Base-by-base conservation (phyloP, 495 filamentous ascomycete genomes). In the Geoglossum glabrum region DNA sequence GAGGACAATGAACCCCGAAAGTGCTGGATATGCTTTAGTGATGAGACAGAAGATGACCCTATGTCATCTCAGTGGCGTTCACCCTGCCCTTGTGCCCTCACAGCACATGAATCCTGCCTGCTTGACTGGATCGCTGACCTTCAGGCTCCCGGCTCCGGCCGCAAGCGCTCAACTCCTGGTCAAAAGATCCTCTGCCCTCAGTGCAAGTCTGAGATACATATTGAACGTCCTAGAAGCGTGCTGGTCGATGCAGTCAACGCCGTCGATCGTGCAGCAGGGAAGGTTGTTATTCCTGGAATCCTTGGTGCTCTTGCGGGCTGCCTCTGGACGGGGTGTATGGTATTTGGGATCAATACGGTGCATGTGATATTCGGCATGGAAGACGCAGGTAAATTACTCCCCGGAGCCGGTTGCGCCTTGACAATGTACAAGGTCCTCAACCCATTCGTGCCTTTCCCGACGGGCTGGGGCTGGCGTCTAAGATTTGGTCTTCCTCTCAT, bases 11-110 rank as follows among this genome's bases (percentile, higher is more conserved):
- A 69, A 47, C 63, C 83, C 27, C 80, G 79, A 34, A 82, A 82
- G 69, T 98, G 92, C 69, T 96, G 87, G 84, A 90, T 98, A 64
- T 98, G 92, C 71, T 86, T 92, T 64, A 76, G 77, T 56, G 86
- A 90, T 61, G 82, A 88, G 61, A 88, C 82, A 25, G 87, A 95
- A 61, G 83, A 87, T 57, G 74, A 73, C 34, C 73, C 76, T 40
- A 72, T 79, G 4, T 67, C 73, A n/a, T 74, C 75, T 26, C 75
- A 83, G 64, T 97, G 90, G 88, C 80, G 85, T 19, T 83, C 78
- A 23, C 87, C 92, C 8, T 98, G 92, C 68, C 83, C 82, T 0
- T 98, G 92, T 70, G 85, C 83, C 23, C 72, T 98, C 33, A 84
- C 84, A 55, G 92, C 90, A 1, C 92, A 98, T 68, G 86, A 96